phyloP scores from a whole-genome alignment of 257 asterid species.

The Solanum pinnatisectum region DNA sequence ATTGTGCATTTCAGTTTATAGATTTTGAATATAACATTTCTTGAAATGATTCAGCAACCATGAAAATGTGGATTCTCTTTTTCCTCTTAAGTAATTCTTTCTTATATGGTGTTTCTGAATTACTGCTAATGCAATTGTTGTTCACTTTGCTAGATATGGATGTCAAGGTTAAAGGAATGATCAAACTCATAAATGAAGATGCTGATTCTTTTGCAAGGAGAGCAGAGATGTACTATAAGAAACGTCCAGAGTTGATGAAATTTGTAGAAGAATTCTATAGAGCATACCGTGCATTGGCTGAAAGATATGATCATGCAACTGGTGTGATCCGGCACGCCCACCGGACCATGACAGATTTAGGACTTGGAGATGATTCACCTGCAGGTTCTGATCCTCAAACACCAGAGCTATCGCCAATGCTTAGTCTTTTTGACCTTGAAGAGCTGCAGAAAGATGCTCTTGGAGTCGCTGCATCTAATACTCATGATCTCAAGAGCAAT shows the following conservation, averaged over 20 bases:
- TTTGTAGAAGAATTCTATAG: slow-evolving; percentile 86
- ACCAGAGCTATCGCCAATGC: slow-evolving; percentile 36
- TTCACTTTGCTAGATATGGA: slow-evolving; percentile 65
- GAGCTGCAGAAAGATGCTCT: slow-evolving; percentile 13
- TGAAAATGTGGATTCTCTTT: background rate
- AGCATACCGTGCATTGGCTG: slow-evolving; percentile 95
- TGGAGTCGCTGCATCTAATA: background rate
- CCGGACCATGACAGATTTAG: slow-evolving; percentile 64
- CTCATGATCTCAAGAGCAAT: slow-evolving; percentile 33
- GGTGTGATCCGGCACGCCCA: slow-evolving; percentile 97
- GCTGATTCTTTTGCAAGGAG: slow-evolving; percentile 98
- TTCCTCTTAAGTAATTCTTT: background rate
- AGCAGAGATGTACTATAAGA: slow-evolving; percentile 98
- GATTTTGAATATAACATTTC: background rate
- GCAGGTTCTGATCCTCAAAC: slow-evolving; percentile 48
- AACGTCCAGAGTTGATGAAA: slow-evolving; percentile 97
- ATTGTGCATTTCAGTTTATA: background rate
- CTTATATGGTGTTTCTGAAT: background rate
- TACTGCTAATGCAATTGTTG: background rate
- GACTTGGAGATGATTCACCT: slow-evolving; percentile 62
- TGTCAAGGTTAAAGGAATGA: slow-evolving; percentile 80
- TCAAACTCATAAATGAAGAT: slow-evolving; percentile 93
- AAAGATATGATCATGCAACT: slow-evolving; percentile 95
- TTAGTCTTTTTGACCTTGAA: slow-evolving; percentile 16
- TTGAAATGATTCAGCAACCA: background rate